These are phyloP conservation scores for Eremochloa ophiuroides DNA, from an alignment of 176 grass and related monocot genomes.

Conservation along the genomic window DNA sequence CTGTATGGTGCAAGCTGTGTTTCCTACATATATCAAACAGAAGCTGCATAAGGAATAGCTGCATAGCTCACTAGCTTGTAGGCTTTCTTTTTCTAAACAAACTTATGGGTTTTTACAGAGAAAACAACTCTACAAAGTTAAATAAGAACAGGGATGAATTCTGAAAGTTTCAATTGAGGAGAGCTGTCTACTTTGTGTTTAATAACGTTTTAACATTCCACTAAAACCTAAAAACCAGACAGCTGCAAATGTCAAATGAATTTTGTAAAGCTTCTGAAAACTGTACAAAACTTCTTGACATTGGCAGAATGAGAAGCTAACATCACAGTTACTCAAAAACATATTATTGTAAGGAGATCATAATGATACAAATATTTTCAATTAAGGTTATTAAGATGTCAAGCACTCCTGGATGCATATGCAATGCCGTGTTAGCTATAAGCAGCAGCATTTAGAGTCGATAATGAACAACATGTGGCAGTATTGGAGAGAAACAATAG, in stretches of 20 bases:
- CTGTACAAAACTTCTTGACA: neutral
- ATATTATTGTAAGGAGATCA: neutral
- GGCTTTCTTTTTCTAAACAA: neutral
- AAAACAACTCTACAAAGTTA: neutral
- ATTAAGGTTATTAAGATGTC: neutral
- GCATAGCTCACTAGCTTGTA: neutral
- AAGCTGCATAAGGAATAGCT: constrained; percentile 24
- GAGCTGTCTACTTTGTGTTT: neutral
- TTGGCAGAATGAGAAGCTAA: neutral
- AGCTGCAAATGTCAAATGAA: neutral
- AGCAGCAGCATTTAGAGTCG: neutral
- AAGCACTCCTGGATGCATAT: neutral
- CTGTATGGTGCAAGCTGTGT: constrained; percentile 87
- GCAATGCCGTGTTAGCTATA: neutral
- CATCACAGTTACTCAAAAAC: neutral
- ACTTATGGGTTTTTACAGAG: neutral
- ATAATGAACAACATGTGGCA: neutral
- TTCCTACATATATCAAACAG: constrained; percentile 54
- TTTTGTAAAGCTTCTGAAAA: neutral
- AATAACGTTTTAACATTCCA: constrained; percentile 5
- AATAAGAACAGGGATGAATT: constrained; percentile 1
- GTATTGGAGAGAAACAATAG: neutral
- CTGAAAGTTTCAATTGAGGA: constrained; percentile 8
- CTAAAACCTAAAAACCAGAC: neutral
- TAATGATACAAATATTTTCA: neutral